phyloP scores from a whole-genome alignment of 371 early-diverging fungal genomes.

The Mucor indicus region DNA sequence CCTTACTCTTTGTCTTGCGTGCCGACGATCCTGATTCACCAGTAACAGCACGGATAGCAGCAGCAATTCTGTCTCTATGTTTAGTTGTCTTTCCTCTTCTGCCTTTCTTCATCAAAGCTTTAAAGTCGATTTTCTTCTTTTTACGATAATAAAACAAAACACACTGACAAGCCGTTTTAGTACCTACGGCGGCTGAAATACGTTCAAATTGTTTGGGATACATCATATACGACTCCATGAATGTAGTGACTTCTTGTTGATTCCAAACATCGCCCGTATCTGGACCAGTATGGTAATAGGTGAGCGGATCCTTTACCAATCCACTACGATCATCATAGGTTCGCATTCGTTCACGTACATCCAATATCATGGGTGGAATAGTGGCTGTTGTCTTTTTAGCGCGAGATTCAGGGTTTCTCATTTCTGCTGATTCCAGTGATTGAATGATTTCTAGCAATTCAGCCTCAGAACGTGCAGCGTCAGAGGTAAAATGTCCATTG shows the following conservation, averaged over 20 bases:
- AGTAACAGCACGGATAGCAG: constrained; percentile 43
- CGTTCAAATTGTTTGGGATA: constrained; percentile 91
- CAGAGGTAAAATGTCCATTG: constrained; percentile 57
- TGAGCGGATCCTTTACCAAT: constrained; percentile 57
- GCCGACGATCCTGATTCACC: constrained; percentile 20
- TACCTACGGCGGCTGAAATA: constrained; percentile 72
- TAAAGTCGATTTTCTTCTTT: constrained; percentile 82
- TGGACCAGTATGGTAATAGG: constrained; percentile 57
- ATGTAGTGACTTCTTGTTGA: constrained; percentile 73
- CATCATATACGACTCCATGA: constrained; percentile 73
- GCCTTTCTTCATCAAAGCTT: constrained; percentile 61
- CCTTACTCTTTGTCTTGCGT: constrained; percentile 54
- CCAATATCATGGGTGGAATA: constrained; percentile 76
- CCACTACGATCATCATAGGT: constrained; percentile 66
- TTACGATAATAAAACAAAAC: constrained; percentile 91
- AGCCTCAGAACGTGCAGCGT: constrained; percentile 82
- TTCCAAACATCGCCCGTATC: constrained; percentile 75
- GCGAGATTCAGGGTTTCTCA: constrained; percentile 75
- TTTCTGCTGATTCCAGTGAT: constrained; percentile 70
- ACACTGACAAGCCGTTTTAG: constrained; percentile 83
- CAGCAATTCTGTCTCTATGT: constrained; percentile 39
- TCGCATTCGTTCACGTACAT: constrained; percentile 54
- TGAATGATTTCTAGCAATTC: constrained; percentile 79
- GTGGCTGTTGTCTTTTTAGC: constrained; percentile 75
- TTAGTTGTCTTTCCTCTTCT: constrained; percentile 47